Evolutionary conservation across 441 rosid species (phyloP).

Genomic region (Capsella rubella): DNA sequence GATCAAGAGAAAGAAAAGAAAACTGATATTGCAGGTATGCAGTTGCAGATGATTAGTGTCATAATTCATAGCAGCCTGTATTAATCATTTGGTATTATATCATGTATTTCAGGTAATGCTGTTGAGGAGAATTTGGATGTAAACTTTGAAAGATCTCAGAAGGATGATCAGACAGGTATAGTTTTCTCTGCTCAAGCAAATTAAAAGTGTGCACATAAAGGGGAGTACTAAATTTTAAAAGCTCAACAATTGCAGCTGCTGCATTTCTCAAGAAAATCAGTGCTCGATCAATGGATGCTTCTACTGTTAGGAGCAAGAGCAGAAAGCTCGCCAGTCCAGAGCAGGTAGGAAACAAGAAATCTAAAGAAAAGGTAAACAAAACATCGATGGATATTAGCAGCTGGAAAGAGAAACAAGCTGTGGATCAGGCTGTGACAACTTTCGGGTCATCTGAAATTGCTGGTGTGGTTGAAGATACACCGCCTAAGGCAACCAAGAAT

Average conservation of each 20-base stretch:
- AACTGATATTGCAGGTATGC: slow-evolving; percentile 52
- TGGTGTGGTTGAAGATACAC: slow-evolving; percentile 47
- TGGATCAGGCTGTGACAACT: slow-evolving; percentile 48
- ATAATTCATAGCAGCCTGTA: slow-evolving; percentile 13
- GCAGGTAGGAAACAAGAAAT: slow-evolving; percentile 35
- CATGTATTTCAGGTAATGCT: slow-evolving; percentile 30
- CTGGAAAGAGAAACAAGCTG: slow-evolving; percentile 44
- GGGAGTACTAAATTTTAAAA: neutral
- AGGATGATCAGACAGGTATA: slow-evolving; percentile 40
- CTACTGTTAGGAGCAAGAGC: slow-evolving; percentile 32
- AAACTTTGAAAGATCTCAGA: slow-evolving; percentile 35
- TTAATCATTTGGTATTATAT: slow-evolving; percentile 12
- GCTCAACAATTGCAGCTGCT: slow-evolving; percentile 31
- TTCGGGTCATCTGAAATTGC: slow-evolving; percentile 48
- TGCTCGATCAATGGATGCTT: slow-evolving; percentile 8
- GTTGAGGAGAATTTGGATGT: slow-evolving; percentile 19
- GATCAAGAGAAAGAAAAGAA: slow-evolving; percentile 47
- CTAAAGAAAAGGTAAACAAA: slow-evolving; percentile 26
- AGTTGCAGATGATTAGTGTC: slow-evolving; percentile 34
- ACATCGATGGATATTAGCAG: slow-evolving; percentile 39
- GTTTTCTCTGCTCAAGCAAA: slow-evolving; percentile 14
- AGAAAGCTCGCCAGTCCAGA: slow-evolving; percentile 25
- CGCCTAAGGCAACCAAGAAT: slow-evolving; percentile 43
- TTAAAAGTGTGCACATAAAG: neutral
- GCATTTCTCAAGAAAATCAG: slow-evolving; percentile 11